Percentiles rank a stretch among this genome's conserved stretches.
phyloP scores from a whole-genome alignment of 2,329 filamentous ascomycete genomes.

The Cryphonectria japonica region DNA sequence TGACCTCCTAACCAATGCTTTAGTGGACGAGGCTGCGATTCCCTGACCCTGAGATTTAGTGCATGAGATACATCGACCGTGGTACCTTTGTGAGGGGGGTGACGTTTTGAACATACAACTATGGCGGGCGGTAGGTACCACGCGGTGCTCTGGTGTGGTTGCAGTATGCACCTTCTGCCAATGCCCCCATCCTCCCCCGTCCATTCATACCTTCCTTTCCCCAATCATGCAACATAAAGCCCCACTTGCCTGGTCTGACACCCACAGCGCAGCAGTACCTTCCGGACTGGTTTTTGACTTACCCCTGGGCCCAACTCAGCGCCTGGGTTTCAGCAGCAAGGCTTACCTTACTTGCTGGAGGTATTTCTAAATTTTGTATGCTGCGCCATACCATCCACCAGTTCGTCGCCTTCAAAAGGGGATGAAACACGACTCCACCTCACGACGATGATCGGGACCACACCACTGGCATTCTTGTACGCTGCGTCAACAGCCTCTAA shows the following conservation, averaged over 20 bases:
- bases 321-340: slow-evolving; percentile 1
- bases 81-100: neutral
- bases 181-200: no score
- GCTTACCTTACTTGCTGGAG: neutral
- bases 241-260: neutral
- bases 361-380: slow-evolving; percentile 17
- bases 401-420: slow-evolving; percentile 11
- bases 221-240: neutral
- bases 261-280: neutral
- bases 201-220: neutral
- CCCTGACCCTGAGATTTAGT: neutral
- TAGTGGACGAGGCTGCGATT: neutral
- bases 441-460: neutral
- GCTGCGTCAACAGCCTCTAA: neutral
- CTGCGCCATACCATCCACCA: slow-evolving; percentile 3
- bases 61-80: neutral
- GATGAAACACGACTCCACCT: slow-evolving; percentile 23
- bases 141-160: neutral
- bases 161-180: neutral
- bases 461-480: neutral
- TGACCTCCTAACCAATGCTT: neutral
- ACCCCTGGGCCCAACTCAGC: neutral
- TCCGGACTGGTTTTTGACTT: neutral
- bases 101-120: neutral
- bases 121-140: neutral